Evolutionary conservation across 2,329 filamentous ascomycete species (phyloP), one percentile per base, ranked within the genome.

Genomic region (Claviceps pazoutovae): DNA sequence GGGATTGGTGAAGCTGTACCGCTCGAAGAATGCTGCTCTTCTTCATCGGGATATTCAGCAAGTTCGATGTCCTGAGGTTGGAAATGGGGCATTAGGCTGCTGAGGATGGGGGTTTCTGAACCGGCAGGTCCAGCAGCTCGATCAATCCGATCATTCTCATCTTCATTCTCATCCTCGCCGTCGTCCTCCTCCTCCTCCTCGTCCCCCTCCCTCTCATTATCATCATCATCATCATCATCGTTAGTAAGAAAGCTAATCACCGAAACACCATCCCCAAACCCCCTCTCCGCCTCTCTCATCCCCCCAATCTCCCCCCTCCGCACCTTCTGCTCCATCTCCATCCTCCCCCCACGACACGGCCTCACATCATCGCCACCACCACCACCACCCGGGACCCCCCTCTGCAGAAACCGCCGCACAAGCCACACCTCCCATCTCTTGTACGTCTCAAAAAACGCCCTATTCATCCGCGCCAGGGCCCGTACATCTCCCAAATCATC

Each of bases 381-480:
- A 9, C 26, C 8, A 34, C 30, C 30, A 9, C 30, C 30, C 30
- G 4, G 30, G 11, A 11, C 9, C 30, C 59, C 63, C 23, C 61
- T 62, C 7, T 64, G 65, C 0, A 68, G 57, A 3, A 68, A 64
- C 9, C 62, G 66, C 3, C 62, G 62, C 62, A 69, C 63, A 11
- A 75, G 58, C 11, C 55, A 56, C 2, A 68, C 61, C 56, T 75
- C 70, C 51, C 75, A 66, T 43, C 64, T 64, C 59, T 73, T 70
- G 51, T 72, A 76, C 2, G 69, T 68, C 6, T 64, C 62, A 41
- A 74, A 75, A 54, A 73, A 74, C 4, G 59, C 60, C 42, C 64
- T 66, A 53, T 66, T 72, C 21, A 68, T 61, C 62, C 70, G 64
- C 0, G 73, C 73, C 0, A 67, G 64, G 1, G 68, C 61, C 46